Evolutionary conservation across 176 grass and related monocot species (phyloP).

Genomic region (Avena eriantha): DNA sequence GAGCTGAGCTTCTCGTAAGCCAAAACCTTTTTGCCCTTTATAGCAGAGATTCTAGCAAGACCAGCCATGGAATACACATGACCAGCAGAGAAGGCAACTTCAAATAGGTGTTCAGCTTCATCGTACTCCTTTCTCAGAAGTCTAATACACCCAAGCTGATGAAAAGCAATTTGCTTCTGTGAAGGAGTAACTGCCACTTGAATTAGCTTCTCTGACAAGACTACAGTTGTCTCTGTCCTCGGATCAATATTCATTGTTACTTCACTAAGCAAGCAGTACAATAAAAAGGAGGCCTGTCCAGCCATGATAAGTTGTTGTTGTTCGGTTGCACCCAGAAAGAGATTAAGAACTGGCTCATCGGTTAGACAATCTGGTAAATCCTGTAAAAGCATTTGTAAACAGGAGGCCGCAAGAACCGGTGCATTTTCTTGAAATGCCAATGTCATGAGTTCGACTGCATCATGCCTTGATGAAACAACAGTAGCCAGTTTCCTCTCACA

Average conservation of each 20-base stretch:
- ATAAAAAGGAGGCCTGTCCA: constrained; percentile 68
- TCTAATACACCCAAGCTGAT: constrained; percentile 85
- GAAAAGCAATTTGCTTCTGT: constrained; percentile 91
- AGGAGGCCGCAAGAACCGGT: constrained; percentile 70
- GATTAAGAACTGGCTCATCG: constrained; percentile 72
- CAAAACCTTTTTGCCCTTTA: constrained; percentile 61
- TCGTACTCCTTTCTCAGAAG: constrained; percentile 76
- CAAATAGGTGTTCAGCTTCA: constrained; percentile 70
- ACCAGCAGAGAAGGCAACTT: constrained; percentile 66
- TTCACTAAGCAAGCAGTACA: constrained; percentile 88
- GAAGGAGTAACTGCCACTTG: constrained; percentile 54
- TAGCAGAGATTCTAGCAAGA: constrained; percentile 69
- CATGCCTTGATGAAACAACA: constrained; percentile 76
- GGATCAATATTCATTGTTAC: constrained; percentile 77
- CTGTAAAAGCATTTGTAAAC: constrained; percentile 80
- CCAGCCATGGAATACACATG: constrained; percentile 84
- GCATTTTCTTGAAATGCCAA: constrained; percentile 84
- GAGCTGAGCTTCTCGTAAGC: constrained; percentile 80
- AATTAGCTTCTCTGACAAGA: constrained; percentile 72
- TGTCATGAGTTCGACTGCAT: constrained; percentile 81
- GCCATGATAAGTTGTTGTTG: constrained; percentile 66
- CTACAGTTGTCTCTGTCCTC: constrained; percentile 57
- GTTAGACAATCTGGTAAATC: constrained; percentile 73
- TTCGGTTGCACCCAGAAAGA: constrained; percentile 68
- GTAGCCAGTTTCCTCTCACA: constrained; percentile 84